A percentile compares a stretch with the other conserved stretches of the same genome.
These are phyloP conservation scores for Aureobasidium sp. DNA, from an alignment of 2,329 filamentous ascomycete species.

Conservation along the genomic window DNA sequence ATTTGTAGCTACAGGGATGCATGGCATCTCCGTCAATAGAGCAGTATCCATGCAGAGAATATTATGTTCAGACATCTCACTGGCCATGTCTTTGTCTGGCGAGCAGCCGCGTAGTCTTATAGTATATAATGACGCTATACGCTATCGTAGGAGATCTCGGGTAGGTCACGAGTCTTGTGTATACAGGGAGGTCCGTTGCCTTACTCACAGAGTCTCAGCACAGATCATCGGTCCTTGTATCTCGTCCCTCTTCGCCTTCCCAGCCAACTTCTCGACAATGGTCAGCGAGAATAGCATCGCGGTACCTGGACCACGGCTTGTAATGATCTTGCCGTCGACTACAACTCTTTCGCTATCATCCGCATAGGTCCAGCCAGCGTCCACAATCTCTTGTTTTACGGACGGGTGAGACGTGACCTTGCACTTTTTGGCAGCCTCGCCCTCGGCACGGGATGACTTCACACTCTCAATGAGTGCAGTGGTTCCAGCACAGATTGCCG, in stretches of 20 bases:
- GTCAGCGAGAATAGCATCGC: constrained; percentile 33
- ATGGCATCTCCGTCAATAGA: too few species aligned
- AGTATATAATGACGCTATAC: too few species aligned
- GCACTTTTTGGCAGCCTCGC: constrained; percentile 19
- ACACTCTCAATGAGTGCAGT: constrained; percentile 30
- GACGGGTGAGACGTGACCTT: constrained; percentile 33
- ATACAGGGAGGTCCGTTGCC: not conserved
- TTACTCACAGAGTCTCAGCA: constrained; percentile 15
- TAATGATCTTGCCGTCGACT: constrained; percentile 27
- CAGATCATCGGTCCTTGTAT: constrained; percentile 43
- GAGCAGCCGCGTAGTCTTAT: too few species aligned
- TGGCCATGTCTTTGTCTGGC: too few species aligned
- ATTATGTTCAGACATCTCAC: too few species aligned
- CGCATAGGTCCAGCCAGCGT: constrained; percentile 30
- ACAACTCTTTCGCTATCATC: constrained; percentile 33
- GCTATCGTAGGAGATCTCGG: too few species aligned
- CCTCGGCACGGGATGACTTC: constrained; percentile 12
- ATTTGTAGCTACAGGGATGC: too few species aligned
- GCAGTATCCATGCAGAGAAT: too few species aligned
- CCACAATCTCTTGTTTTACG: constrained; percentile 28
- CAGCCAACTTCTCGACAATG: constrained; percentile 32
- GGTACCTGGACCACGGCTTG: constrained; percentile 33
- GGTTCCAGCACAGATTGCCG: constrained; percentile 33
- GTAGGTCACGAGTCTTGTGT: too few species aligned
- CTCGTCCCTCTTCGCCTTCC: constrained; percentile 42